Percentiles rank a stretch among this genome's conserved stretches.
phyloP scores from a whole-genome alignment of 352 stramenopile species.

The Globisporangium camurandrum region DNA sequence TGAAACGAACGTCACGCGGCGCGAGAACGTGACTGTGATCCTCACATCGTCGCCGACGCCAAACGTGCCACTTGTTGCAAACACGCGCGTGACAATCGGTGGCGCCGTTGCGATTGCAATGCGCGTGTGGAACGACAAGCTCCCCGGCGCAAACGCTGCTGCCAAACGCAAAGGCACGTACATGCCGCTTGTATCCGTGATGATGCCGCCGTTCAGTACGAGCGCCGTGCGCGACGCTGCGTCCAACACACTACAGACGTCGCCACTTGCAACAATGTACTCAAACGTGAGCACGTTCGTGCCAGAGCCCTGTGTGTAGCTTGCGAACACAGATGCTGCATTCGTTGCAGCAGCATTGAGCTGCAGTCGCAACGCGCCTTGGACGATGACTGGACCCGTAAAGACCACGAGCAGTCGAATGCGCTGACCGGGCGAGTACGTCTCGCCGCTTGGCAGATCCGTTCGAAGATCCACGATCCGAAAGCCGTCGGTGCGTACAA shows the following conservation, averaged over 20 bases:
- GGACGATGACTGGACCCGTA: conserved; percentile 30
- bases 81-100: conserved; percentile 33
- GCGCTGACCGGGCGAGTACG: conserved; percentile 54
- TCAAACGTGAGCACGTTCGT: conserved; percentile 35
- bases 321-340: conserved; percentile 25
- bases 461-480: conserved; percentile 25
- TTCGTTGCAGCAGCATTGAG: conserved; percentile 41
- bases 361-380: conserved; percentile 36
- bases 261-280: conserved; percentile 43
- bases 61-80: conserved; percentile 20
- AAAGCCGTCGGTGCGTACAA: conserved; percentile 53
- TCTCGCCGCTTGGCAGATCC: conserved; percentile 25
- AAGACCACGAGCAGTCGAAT: conserved; percentile 51
- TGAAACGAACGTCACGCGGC: conserved; percentile 16
- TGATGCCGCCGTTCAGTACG: conserved; percentile 41
- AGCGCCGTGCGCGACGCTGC: conserved; percentile 33
- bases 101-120: conserved; percentile 38
- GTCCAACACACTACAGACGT: conserved; percentile 39
- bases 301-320: conserved; percentile 44
- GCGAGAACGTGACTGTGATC: conserved; percentile 41
- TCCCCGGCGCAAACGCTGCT: conserved; percentile 18
- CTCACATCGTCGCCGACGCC: conserved; percentile 43
- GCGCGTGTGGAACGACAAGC: conserved; percentile 32
- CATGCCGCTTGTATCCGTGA: conserved; percentile 32
- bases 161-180: conserved; percentile 44